Evolutionary conservation across 495 filamentous ascomycete species (phyloP), one percentile per base, ranked within the genome.

Genomic region (Astrothelium macrocarpum): DNA sequence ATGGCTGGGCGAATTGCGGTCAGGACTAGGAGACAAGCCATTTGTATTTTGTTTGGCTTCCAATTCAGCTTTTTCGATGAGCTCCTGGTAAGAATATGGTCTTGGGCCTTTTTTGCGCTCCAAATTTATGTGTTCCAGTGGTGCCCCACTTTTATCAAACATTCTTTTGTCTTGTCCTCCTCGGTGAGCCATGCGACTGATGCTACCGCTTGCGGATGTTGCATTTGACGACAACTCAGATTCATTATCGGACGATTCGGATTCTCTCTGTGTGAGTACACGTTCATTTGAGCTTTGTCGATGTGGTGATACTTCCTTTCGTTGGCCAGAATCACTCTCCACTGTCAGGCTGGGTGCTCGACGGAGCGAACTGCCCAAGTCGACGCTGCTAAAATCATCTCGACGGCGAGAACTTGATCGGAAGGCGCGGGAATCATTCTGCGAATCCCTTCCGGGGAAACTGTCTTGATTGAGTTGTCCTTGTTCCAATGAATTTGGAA

Each of bases 1-100:
- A 2, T 28, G 5, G 7, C 20, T 25, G 2, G 20, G 16, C 25
- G 49, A 28, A 2, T 25, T 28, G 9, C 9, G 49, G 23, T 56
- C 25, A 29, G 49, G 25, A 49, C 14, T 49, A 29, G 49, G 23
- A 12, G 25, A 25, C 25, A 20, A 29, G 49, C 9, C 25, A 20
- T 28, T 7, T 10, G 49, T 25, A 10, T 26, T 56, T 29, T 56
- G 49, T 29, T 29, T 56, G 5, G 49, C 49, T 20, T 56, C 49
- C 25, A 29, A 10, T 25, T 56, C 49, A 29, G 49, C 49, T 56
- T 56, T 56, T 25, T 56, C 9, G 12, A 9, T 56, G 23, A 56
- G 7, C 20, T 56, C 49, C 49, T 56, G 49, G 49, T 56, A 56
- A 29, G 49, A 56, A 25, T 56, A 56, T 28, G 49, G 49, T 29